Evolutionary conservation across 768 basidiomycete genomes (phyloP), one percentile per base, ranked within the genome.

Genomic region (Porpolomopsis calyptriformis): DNA sequence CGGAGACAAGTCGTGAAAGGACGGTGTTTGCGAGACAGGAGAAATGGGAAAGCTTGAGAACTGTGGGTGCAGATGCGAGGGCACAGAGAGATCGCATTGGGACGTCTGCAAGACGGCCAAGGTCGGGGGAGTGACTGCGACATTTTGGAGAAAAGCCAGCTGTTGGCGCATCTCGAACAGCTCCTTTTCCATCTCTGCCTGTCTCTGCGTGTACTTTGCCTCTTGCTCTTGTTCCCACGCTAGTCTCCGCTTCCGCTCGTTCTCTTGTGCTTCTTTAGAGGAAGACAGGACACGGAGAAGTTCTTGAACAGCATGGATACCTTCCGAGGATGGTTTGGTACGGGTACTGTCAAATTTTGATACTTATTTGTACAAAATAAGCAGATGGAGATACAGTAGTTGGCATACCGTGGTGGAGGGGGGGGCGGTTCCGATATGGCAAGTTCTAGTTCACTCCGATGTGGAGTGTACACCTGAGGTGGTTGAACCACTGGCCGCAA

Each of bases 161-260:
- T 81, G 74, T 51, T 71, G 68, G 20, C 69, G 74, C 69, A 81
- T 69, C 48, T 72, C 72, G 2, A 66, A 51, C 51, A 85, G 66
- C 40, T 70, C 70, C 18, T 68, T 63, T 54, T 83, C 78, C 66
- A 76, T 72, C 55, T 81, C 77, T 22, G 71, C 73, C 48, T 82
- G 74, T 38, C 68, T 61, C 51, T 77, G 73, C 11, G 61, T 53
- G 42, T 68, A 70, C 53, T 71, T 80, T 8, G 71, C 71, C 62
- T 85, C 85, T 50, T 82, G 78, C 47, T 80, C 78, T 52, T 72
- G 67, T 54, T 87, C 85, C 83, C 85, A 86, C 29, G 66, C 73
- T 6, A 71, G 45, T 40, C 82, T 67, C 16, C 85, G 70, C 51
- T 66, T 73, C 31, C 67, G 64, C 51, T 86, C 85, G 14, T 64